These are phyloP conservation scores for Linnemannia exigua DNA, from an alignment of 192 early-diverging fungal species.

Conservation along the genomic window DNA sequence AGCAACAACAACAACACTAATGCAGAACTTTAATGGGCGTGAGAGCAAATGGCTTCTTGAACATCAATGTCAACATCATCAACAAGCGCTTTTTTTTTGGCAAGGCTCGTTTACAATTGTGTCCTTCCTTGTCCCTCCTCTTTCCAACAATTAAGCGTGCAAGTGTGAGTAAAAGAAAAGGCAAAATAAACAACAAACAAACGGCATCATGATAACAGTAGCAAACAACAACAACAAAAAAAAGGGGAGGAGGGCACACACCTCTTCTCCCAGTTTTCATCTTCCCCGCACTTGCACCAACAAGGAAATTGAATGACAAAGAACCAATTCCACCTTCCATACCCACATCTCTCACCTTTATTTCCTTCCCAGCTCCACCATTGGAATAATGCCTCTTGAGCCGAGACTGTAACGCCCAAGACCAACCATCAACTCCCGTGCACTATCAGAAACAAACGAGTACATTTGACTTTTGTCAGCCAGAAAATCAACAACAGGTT, in stretches of 20 bases:
- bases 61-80: neutral
- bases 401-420: too few relatives aligned
- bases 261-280: neutral
- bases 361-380: too few relatives aligned
- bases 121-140: too few relatives aligned
- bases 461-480: too few relatives aligned
- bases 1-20: neutral
- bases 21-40: neutral
- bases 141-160: neutral
- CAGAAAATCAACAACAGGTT: too few relatives aligned
- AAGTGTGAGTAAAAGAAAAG: neutral
- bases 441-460: too few relatives aligned
- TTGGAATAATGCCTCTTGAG: too few relatives aligned
- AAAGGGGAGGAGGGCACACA: neutral
- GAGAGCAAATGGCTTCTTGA: slow-evolving; percentile 1
- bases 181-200: neutral
- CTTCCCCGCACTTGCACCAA: neutral
- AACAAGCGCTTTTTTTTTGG: neutral
- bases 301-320: neutral
- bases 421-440: too few relatives aligned
- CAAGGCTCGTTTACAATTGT: too few relatives aligned
- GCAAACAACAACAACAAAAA: neutral
- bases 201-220: neutral
- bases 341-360: neutral
- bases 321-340: neutral